Base-by-base conservation (phyloP, 208 protist genomes). In the Leishmania lainsoni region DNA sequence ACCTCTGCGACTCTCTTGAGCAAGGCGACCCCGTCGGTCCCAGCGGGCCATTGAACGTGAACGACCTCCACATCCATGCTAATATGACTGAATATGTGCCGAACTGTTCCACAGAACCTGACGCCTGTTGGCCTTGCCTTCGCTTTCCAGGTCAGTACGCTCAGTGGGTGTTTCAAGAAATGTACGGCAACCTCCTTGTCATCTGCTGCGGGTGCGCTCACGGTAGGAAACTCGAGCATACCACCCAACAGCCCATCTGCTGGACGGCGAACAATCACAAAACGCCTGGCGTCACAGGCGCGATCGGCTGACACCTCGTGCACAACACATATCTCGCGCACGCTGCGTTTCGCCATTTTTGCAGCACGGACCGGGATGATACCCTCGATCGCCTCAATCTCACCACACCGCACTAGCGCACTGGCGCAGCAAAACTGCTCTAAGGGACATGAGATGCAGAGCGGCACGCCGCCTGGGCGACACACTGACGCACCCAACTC, bases 401-500 rank as follows among this genome's bases (percentile, higher is more conserved):
- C 84, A 75, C 89, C 90, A 8, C 70, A 49, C 66, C 82, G 29
- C 45, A 82, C 83, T 16, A 88, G 61, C 39, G 77, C 72, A 75
- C 86, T 87, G 4, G 94, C 89, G 5, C 84, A 63, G 81, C 96
- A 98, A 80, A 85, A 80, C 6, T 22, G 6, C 45, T 84, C 83
- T 32, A 98, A 49, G 8, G 95, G 95, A 78, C 95, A 98, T 56
- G 84, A 54, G 17, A 45, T 81, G 82, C 97, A 98, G 39, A 94
- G 76, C 16, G 94, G 93, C 29, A 83, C 78, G 10, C 88, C 92
- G 45, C 75, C 80, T 8, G 97, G 96, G 5, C 89, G 93, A 83
- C 97, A 99, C 5, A 99, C 83, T 0, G 86, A 78, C 29, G 92
- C 89, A 39, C 97, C 98, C n/a, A 99, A 39, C 77, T 99, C 96